Percentiles rank a stretch among this genome's conserved stretches.
Conservation (phyloP, 768 basidiomycete genomes). For the Tricholoma sp. region DNA sequence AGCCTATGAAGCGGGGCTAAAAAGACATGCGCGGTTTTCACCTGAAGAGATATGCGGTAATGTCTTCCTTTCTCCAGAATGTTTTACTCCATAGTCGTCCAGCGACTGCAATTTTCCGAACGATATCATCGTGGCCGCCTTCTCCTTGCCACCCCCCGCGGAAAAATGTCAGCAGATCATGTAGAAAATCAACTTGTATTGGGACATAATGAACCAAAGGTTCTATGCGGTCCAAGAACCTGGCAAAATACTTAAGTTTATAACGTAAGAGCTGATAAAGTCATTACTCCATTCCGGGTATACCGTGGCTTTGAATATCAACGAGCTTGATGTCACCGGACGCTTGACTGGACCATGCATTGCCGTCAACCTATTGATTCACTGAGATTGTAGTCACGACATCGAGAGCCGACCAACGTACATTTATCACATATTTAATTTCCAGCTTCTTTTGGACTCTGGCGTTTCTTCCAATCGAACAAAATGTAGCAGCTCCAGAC, state of each 20-base stretch:
- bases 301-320: slow-evolving; percentile 56
- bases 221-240: slow-evolving; percentile 23
- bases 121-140: slow-evolving; percentile 47
- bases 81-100: slow-evolving; percentile 26
- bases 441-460: slow-evolving; percentile 34
- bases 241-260: background rate
- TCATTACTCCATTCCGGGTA: slow-evolving; percentile 50
- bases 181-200: slow-evolving; percentile 48
- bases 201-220: slow-evolving; percentile 68
- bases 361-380: slow-evolving; percentile 37
- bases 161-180: slow-evolving; percentile 64
- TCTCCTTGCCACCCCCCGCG: slow-evolving; percentile 44
- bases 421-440: slow-evolving; percentile 50
- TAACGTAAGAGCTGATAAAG: background rate
- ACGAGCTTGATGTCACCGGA: slow-evolving; percentile 47
- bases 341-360: slow-evolving; percentile 58
- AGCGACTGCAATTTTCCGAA: slow-evolving; percentile 19
- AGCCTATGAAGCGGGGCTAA: slow-evolving; percentile 21
- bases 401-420: slow-evolving; percentile 9
- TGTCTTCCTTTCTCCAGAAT: slow-evolving; percentile 51
- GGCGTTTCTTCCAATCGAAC: slow-evolving; percentile 39
- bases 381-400: background rate
- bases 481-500: slow-evolving; percentile 26
- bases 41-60: slow-evolving; percentile 50
- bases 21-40: slow-evolving; percentile 15